phyloP scores from a whole-genome alignment of 306 rosid genomes.

The Inga leiocalycina region DNA sequence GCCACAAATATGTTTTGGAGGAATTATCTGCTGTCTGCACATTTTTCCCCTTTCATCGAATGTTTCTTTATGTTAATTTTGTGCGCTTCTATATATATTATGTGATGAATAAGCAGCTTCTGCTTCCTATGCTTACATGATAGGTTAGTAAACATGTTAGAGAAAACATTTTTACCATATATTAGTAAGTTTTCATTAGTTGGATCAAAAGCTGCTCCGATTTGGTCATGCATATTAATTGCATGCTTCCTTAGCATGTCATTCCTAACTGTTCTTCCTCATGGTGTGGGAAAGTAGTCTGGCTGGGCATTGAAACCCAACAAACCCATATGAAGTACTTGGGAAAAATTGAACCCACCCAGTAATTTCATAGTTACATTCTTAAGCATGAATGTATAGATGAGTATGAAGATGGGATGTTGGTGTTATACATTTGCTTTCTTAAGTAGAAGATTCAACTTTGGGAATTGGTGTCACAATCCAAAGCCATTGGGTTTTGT shows the following conservation, averaged over 20 bases:
- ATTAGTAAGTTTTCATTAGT: not conserved
- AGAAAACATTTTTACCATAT: not conserved
- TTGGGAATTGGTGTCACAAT: not conserved
- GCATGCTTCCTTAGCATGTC: not conserved
- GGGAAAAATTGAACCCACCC: not conserved
- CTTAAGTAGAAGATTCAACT: not conserved
- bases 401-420: not conserved
- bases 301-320: not conserved
- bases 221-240: not conserved
- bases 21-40: not conserved
- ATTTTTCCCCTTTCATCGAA: not conserved
- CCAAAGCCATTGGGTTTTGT: not conserved
- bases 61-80: not conserved
- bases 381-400: too few species aligned
- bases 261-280: not conserved
- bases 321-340: not conserved
- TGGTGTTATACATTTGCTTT: not conserved
- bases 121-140: not conserved
- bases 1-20: not conserved
- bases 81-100: not conserved
- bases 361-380: not conserved
- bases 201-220: not conserved
- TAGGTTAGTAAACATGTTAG: not conserved
- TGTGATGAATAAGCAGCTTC: not conserved
- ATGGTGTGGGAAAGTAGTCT: not conserved